These are phyloP conservation scores for Daldinia eschscholtzii DNA, from an alignment of 2,329 filamentous ascomycete genomes.

Conservation along the genomic window DNA sequence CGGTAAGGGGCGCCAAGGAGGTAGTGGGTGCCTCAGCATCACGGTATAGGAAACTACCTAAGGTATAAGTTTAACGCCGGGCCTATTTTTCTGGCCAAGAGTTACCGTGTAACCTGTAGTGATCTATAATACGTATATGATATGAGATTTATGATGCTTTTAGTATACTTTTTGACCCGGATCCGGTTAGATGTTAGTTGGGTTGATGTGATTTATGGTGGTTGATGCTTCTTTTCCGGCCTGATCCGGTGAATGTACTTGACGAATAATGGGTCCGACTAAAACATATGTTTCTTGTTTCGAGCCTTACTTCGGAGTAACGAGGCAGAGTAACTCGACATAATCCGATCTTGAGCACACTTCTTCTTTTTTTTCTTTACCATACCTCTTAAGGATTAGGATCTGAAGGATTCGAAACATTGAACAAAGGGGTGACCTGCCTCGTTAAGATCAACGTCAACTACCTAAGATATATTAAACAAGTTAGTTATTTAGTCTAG, in stretches of 20 bases:
- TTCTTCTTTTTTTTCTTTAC: too few relatives aligned
- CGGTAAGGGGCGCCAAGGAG: constrained; percentile 36
- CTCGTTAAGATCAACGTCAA: constrained; percentile 11
- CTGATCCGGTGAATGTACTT: background rate
- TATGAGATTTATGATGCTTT: constrained; percentile 7
- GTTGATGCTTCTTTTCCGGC: constrained; percentile 8
- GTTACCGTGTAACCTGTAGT: constrained; percentile 27
- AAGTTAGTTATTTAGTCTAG: constrained; percentile 6
- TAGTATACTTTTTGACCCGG: constrained; percentile 4
- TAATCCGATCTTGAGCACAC: background rate
- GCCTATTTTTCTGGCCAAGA: constrained; percentile 30
- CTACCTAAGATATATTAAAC: constrained; percentile 6
- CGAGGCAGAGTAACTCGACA: background rate
- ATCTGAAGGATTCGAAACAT: constrained; percentile 24
- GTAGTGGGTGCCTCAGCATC: constrained; percentile 24
- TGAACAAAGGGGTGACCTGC: constrained; percentile 10
- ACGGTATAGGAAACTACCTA: constrained; percentile 16
- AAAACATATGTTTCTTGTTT: constrained; percentile 5
- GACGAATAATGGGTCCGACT: constrained; percentile 3
- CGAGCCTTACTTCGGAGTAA: constrained; percentile 1
- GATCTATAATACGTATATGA: constrained; percentile 12
- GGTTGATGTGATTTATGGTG: background rate
- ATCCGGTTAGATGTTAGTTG: constrained; percentile 1
- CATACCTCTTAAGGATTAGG: constrained; percentile 16
- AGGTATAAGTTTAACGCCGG: constrained; percentile 17